Conservation (phyloP, 2,329 filamentous ascomycete species). For the Fusarium camptoceras region DNA sequence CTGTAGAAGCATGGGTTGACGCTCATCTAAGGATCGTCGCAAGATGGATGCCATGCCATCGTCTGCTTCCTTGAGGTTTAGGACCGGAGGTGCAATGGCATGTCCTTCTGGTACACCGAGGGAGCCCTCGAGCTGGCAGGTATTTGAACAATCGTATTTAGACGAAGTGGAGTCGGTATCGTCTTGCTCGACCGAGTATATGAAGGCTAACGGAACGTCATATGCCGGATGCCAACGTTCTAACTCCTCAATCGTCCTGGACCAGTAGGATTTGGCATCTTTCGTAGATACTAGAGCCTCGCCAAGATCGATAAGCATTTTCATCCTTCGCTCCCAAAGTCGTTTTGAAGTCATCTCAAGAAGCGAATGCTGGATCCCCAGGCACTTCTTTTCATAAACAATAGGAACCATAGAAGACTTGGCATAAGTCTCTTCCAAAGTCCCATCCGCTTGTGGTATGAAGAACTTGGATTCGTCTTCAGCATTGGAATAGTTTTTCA, state of each 20-base stretch:
- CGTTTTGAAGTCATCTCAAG: conserved; percentile 60
- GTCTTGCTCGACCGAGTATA: conserved; percentile 62
- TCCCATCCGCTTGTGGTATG: conserved; percentile 55
- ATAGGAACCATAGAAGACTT: conserved; percentile 63
- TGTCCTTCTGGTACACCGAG: conserved; percentile 60
- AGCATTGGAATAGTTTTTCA: conserved; percentile 49
- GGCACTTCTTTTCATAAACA: conserved; percentile 54
- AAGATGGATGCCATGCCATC: conserved; percentile 56
- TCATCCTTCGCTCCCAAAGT: conserved; percentile 62
- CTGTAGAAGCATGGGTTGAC: conserved; percentile 56
- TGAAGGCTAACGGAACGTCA: conserved; percentile 63
- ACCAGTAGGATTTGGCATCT: conserved; percentile 62
- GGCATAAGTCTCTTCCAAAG: conserved; percentile 60
- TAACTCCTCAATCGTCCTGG: conserved; percentile 58
- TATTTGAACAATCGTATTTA: conserved; percentile 49
- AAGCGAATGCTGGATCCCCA: conserved; percentile 62
- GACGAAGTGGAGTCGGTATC: conserved; percentile 44
- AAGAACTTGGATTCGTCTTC: conserved; percentile 62
- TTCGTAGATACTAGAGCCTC: conserved; percentile 57
- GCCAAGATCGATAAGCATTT: conserved; percentile 62
- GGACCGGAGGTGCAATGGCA: conserved; percentile 53
- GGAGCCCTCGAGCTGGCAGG: conserved; percentile 59
- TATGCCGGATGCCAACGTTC: conserved; percentile 57
- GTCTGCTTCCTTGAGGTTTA: conserved; percentile 54
- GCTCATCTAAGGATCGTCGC: conserved; percentile 53